phyloP scores from a whole-genome alignment of 257 asterid species.

The Cordia subcordata region DNA sequence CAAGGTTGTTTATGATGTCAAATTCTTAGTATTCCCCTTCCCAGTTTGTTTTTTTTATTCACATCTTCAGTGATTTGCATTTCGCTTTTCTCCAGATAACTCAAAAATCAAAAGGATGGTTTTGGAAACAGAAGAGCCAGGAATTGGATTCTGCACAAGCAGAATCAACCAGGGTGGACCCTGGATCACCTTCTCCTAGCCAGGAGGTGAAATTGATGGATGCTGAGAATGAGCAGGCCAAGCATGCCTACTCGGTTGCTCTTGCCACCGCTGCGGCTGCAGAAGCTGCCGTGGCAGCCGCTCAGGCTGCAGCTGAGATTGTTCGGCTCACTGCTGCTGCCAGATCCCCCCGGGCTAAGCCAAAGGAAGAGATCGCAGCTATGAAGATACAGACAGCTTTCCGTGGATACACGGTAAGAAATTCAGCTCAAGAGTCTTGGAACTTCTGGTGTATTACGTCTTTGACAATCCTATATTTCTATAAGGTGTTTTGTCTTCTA shows the following conservation, averaged over 20 bases:
- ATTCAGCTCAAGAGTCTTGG: neutral
- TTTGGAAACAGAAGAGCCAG: constrained; percentile 38
- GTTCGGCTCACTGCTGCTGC: constrained; percentile 62
- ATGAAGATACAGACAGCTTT: constrained; percentile 66
- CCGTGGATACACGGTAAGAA: constrained; percentile 74
- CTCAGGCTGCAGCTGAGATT: constrained; percentile 81
- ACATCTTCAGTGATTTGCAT: neutral
- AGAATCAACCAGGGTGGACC: constrained; percentile 25
- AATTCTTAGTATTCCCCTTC: neutral
- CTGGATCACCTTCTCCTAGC: constrained; percentile 19
- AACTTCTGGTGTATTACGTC: neutral
- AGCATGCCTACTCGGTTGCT: constrained; percentile 70
- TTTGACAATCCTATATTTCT: too few relatives aligned
- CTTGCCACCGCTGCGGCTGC: constrained; percentile 78
- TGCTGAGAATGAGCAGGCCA: constrained; percentile 66
- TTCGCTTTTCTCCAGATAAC: constrained; percentile 32
- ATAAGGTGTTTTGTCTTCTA: too few relatives aligned
- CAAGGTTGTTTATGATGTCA: constrained; percentile 30
- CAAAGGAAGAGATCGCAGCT: constrained; percentile 66
- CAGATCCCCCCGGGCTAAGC: constrained; percentile 26
- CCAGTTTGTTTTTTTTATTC: neutral
- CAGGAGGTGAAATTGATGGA: constrained; percentile 46
- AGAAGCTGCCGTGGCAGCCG: constrained; percentile 84
- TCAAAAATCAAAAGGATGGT: constrained; percentile 44
- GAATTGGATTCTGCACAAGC: constrained; percentile 23